Base-by-base conservation (phyloP, 176 grass and related monocot genomes). In the Raddia distichophylla region DNA sequence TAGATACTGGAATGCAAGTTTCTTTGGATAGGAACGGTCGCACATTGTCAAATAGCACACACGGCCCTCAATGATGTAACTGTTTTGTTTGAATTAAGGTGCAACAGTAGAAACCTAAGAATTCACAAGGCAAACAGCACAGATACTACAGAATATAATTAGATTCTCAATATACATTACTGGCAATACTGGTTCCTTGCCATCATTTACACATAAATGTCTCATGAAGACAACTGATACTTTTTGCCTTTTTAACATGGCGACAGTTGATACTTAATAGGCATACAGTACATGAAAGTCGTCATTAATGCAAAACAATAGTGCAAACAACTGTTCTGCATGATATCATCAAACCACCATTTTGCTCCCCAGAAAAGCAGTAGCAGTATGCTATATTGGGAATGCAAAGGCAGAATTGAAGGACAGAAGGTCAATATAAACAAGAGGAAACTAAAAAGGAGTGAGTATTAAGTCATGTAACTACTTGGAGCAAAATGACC, bases 11-110 rank as follows among this genome's bases (percentile, higher is more conserved):
- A 95, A 99, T 40, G 91, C 96, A 74, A 99, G 93, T 83, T 99
- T 99, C 76, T 99, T 99, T 2, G 93, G 96, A 90, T 95, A 99
- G 56, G 96, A 95, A 57, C 85, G 93, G 56, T 99, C 96, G 22
- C 96, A 99, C 91, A 95, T 95, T 85, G 96, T 95, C 76, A 99
- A 78, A 90, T 99, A 99, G 51, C 96, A 95, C 40, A 99, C 93
- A 83, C 80, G 87, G 19, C 91, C 85, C 73, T 99, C 96, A 78
- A 99, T 95, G 74, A 95, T 99, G 64, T 99, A 99, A 54, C 96
- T 99, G 75, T 81, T 51, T 67, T 63, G 11, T 35, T 35, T 73
- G 44, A 84, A 84, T 88, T 46, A 84, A 88, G 86, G 80, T 34
- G 60, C 40, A 78, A 78, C 73, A 72, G 49, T 18, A 57, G 12